A percentile compares a stretch with the other conserved stretches of the same genome.
These are phyloP conservation scores for Geoglossum cookeanum DNA, from an alignment of 2,329 filamentous ascomycete species.

Conservation along the genomic window DNA sequence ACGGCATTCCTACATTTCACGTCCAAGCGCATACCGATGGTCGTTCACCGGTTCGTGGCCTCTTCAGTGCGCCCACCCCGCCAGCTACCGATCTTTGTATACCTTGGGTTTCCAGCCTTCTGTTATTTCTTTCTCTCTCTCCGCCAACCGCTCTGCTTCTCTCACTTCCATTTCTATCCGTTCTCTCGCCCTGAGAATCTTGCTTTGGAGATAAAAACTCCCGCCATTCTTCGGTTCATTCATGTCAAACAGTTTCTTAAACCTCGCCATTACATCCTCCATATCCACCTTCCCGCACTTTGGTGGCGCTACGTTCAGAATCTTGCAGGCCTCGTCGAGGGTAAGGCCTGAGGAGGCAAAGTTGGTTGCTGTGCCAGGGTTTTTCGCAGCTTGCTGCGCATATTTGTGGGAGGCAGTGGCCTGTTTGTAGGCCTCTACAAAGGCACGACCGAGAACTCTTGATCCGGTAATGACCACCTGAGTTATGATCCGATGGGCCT, in stretches of 20 bases:
- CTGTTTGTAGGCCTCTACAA: slow-evolving; percentile 88
- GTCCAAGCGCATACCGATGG: background rate
- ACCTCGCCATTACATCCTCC: slow-evolving; percentile 63
- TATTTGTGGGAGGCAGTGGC: slow-evolving; percentile 75
- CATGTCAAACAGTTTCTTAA: slow-evolving; percentile 84
- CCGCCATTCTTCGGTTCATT: slow-evolving; percentile 94
- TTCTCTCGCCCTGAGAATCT: slow-evolving; percentile 79
- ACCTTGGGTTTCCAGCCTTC: slow-evolving; percentile 90
- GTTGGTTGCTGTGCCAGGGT: slow-evolving; percentile 31
- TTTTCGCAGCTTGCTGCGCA: slow-evolving; percentile 50
- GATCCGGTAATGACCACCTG: slow-evolving; percentile 81
- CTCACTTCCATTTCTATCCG: slow-evolving; percentile 74
- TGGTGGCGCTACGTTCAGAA: slow-evolving; percentile 86
- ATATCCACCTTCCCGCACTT: slow-evolving; percentile 57
- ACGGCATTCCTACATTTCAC: background rate
- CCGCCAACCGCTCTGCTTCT: slow-evolving; percentile 48
- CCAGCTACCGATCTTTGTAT: slow-evolving; percentile 56
- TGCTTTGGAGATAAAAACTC: slow-evolving; percentile 97
- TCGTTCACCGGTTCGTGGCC: background rate
- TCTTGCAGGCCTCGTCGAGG: slow-evolving; percentile 90
- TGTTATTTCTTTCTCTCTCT: slow-evolving; percentile 57
- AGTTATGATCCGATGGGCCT: slow-evolving; percentile 90
- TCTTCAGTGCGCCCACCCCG: background rate
- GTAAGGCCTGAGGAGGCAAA: slow-evolving; percentile 56
- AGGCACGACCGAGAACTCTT: slow-evolving; percentile 82